phyloP scores from a whole-genome alignment of 2,329 filamentous ascomycete species.

The Aspergillus pseudoglaucus region DNA sequence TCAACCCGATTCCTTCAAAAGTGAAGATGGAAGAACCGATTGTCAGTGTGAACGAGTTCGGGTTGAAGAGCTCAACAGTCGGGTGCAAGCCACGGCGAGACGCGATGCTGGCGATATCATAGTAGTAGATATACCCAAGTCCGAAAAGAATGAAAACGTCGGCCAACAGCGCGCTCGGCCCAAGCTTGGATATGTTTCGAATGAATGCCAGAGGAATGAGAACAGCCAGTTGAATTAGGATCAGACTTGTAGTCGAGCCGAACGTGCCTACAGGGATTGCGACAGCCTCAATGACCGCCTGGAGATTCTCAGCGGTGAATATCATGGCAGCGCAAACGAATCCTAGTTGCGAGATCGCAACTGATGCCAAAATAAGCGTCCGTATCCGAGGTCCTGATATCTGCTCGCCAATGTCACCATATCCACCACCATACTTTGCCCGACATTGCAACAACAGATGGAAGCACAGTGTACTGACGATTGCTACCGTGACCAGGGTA shows the following conservation, averaged over 20 bases:
- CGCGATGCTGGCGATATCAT: slow-evolving; percentile 76
- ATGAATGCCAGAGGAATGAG: slow-evolving; percentile 88
- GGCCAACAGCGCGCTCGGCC: slow-evolving; percentile 82
- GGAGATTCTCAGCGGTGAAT: slow-evolving; percentile 68
- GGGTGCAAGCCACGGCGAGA: slow-evolving; percentile 63
- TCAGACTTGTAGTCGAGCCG: slow-evolving; percentile 53
- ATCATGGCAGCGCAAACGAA: slow-evolving; percentile 74
- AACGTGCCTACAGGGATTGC: slow-evolving; percentile 41
- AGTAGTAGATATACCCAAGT: slow-evolving; percentile 87
- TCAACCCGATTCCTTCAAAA: slow-evolving; percentile 91
- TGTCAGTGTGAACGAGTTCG: slow-evolving; percentile 84
- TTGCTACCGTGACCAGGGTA: slow-evolving; percentile 58
- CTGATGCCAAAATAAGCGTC: slow-evolving; percentile 60
- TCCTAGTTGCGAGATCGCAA: slow-evolving; percentile 67
- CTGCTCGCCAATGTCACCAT: slow-evolving; percentile 64
- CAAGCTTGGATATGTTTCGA: slow-evolving; percentile 90
- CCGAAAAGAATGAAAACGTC: slow-evolving; percentile 90
- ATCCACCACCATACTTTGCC: slow-evolving; percentile 58
- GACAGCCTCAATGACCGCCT: slow-evolving; percentile 61
- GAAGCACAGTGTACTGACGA: slow-evolving; percentile 64
- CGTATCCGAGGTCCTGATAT: slow-evolving; percentile 61
- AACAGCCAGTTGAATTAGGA: slow-evolving; percentile 78
- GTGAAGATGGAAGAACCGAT: slow-evolving; percentile 98
- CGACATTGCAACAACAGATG: slow-evolving; percentile 65
- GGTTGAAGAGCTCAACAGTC: slow-evolving; percentile 84